Evolutionary conservation across 164 flowering plant species (phyloP).

Genomic region (Chimonanthus salicifolius): DNA sequence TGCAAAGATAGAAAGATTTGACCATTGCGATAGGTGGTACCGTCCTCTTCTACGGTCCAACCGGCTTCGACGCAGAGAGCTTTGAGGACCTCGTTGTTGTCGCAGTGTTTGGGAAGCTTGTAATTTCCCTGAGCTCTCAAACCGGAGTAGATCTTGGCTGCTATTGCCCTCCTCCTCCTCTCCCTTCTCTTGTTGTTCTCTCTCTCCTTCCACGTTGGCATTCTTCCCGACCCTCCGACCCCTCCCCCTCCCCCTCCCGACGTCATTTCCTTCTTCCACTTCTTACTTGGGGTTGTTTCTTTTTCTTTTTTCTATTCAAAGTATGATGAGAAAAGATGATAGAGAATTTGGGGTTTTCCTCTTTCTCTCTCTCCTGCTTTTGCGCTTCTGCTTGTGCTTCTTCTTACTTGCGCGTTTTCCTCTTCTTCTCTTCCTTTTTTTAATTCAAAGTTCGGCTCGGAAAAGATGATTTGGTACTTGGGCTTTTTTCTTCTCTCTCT

Average conservation of each 20-base stretch:
- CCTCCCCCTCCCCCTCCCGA: slow-evolving; percentile 32
- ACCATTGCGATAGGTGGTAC: slow-evolving; percentile 97
- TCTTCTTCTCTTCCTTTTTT: not conserved
- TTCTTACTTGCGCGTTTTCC: not conserved
- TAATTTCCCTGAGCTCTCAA: slow-evolving; percentile 72
- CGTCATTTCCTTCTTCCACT: slow-evolving; percentile 22
- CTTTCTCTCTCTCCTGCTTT: not conserved
- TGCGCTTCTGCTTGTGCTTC: too few relatives aligned
- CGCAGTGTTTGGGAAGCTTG: slow-evolving; percentile 86
- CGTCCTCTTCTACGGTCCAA: slow-evolving; percentile 87
- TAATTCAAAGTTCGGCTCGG: not conserved
- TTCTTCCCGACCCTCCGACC: slow-evolving; percentile 38
- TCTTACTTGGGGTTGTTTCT: not conserved
- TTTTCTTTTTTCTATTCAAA: too few relatives aligned
- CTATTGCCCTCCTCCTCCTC: slow-evolving; percentile 85
- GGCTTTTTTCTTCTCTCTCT: not conserved
- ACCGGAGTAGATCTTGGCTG: slow-evolving; percentile 81
- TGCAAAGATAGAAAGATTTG: not conserved
- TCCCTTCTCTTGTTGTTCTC: slow-evolving; percentile 94
- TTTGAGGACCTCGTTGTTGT: slow-evolving; percentile 85
- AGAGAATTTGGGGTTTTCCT: slow-evolving; percentile 4
- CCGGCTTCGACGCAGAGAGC: slow-evolving; percentile 95
- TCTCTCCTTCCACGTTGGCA: slow-evolving; percentile 96
- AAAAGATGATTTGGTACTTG: not conserved
- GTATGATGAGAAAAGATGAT: too few relatives aligned